Conservation (phyloP, 495 filamentous ascomycete genomes). For the Diplogelasinospora grovesii region DNA sequence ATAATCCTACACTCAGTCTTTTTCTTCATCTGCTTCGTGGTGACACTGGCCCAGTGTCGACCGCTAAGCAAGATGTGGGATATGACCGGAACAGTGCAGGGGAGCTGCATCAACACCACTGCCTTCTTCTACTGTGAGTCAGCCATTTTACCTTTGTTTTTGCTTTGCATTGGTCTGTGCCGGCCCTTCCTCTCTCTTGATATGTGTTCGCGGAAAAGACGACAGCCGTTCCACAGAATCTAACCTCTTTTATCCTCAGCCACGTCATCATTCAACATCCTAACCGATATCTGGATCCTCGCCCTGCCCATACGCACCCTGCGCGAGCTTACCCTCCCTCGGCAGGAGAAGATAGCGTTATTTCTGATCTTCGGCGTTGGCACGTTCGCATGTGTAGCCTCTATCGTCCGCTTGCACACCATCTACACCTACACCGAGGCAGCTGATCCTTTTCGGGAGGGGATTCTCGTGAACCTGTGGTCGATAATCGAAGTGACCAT, state of each 20-base stretch:
- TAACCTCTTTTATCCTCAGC: conserved; percentile 15
- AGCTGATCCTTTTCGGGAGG: conserved; percentile 26
- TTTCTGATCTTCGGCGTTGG: conserved; percentile 45
- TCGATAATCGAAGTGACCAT: conserved; percentile 46
- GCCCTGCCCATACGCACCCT: conserved; percentile 43
- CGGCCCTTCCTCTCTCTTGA: too few species aligned
- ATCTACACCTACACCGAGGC: conserved; percentile 28
- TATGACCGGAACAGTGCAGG: conserved; percentile 24
- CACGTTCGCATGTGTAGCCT: conserved; percentile 33
- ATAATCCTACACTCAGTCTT: conserved; percentile 34
- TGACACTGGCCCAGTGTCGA: conserved; percentile 37
- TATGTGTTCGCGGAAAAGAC: too few species aligned
- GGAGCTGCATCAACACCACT: conserved; percentile 41
- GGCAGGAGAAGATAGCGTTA: conserved; percentile 39
- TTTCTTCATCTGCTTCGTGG: conserved; percentile 27
- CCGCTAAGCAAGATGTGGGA: conserved; percentile 43
- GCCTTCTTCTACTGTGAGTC: conserved; percentile 45
- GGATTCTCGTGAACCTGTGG: conserved; percentile 33
- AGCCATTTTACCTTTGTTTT: background rate
- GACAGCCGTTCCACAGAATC: too few species aligned
- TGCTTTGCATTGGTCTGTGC: too few species aligned
- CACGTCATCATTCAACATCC: conserved; percentile 45
- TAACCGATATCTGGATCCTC: conserved; percentile 48
- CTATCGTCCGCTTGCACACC: conserved; percentile 41
- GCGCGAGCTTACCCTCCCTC: conserved; percentile 35